Base-by-base conservation (phyloP, 1,139 yeast genomes). In the Nakaseomyces bracarensis region DNA sequence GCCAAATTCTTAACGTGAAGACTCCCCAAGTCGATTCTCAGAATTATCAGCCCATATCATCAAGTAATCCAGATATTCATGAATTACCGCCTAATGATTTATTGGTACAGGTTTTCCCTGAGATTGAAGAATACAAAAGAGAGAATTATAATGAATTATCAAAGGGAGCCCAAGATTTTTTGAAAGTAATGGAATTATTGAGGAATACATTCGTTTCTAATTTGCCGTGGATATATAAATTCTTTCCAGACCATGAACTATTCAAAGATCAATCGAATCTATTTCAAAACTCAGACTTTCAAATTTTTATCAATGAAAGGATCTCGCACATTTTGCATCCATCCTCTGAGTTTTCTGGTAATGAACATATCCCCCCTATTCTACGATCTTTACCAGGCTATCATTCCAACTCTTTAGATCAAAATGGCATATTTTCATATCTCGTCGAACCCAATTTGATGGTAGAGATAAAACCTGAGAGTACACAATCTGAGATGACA, bases 231-330 rank as follows among this genome's bases (percentile, higher is more conserved):
- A 45, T 60, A 8, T 51, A 46, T 40, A 49, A 51, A 25, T 40
- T 49, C 28, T 60, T 57, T 44, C 63, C 63, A 1, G 44, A 50
- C 26, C 61, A 58, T 42, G 61, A 57, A 28, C 43, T 60, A 4
- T 57, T 60, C 43, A 46, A 48, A 34, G 49, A 54, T 37, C 47
- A 51, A 36, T 4, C 23, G 4, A 27, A 22, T 4, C 30, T 54
- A 2, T 54, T 58, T 37, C 48, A 52, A 28, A 47, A 49, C 20
- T 36, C 57, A 1, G 61, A 54, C 37, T 48, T 55, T 25, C 52
- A 50, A 38, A 31, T 49, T 21, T 56, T 44, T 38, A 48, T 52
- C 38, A 47, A 50, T 36, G 49, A 51, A 20, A 31, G 36, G 27
- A 30, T 29, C 20, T 15, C 27, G 8, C 29, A 23, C 10, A 22